Conservation (phyloP, 2,329 filamentous ascomycete genomes). For the Fusarium nodosum region DNA sequence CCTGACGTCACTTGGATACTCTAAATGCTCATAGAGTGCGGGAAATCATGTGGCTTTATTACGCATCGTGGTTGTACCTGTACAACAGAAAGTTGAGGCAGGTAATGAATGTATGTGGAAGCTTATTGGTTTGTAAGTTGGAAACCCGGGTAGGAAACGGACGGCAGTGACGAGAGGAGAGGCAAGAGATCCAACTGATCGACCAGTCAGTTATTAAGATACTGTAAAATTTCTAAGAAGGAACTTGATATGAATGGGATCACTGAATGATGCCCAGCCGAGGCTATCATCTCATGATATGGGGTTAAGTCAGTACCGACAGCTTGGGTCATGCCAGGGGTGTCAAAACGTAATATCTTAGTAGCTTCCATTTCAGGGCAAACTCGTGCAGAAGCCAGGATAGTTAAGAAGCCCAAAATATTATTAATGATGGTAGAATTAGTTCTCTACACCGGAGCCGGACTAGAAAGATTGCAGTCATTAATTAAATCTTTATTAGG, state of each 20-base stretch:
- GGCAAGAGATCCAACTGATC: neutral
- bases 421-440: no score
- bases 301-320: constrained; percentile 10
- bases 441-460: no score
- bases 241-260: neutral
- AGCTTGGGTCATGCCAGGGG: constrained; percentile 5
- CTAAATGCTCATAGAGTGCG: neutral
- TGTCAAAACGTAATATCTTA: neutral
- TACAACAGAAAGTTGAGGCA: constrained; percentile 5
- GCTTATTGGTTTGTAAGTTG: neutral
- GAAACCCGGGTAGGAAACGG: neutral
- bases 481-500: neutral
- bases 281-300: neutral
- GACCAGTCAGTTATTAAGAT: neutral
- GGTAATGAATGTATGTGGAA: neutral
- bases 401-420: neutral
- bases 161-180: neutral
- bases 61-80: constrained; percentile 22
- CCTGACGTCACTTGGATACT: constrained; percentile 21
- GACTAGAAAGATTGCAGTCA: neutral
- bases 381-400: neutral
- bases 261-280: neutral
- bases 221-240: no score
- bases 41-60: neutral
- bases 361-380: neutral